A percentile compares a stretch with the other conserved stretches of the same genome.
Evolutionary conservation across 345 rosid genomes (phyloP).

Genomic region (Durio zibethinus): DNA sequence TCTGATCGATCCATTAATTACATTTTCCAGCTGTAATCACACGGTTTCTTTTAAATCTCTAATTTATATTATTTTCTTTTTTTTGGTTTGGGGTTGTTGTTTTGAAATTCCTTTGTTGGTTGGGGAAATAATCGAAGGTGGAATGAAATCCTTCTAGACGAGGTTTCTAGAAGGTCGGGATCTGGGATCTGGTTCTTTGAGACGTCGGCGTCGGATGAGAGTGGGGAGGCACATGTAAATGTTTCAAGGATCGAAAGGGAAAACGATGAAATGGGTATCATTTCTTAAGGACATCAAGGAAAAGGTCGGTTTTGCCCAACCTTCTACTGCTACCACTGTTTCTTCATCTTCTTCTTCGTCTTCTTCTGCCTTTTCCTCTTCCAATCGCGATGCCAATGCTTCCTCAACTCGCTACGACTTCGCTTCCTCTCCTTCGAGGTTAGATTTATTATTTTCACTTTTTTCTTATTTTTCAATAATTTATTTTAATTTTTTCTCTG

Average conservation of each 20-base stretch:
- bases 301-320: constrained; percentile 92
- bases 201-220: constrained; percentile 43
- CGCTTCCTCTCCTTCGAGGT: constrained; percentile 70
- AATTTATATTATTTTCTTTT: neutral
- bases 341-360: constrained; percentile 52
- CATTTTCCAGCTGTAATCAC: constrained; percentile 29
- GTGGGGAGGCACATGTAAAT: constrained; percentile 17
- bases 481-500: constrained; percentile 3
- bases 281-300: constrained; percentile 98
- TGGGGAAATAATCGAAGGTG: constrained; percentile 12
- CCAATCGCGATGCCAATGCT: constrained; percentile 39
- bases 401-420: constrained; percentile 37
- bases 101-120: constrained; percentile 8
- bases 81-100: neutral
- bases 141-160: constrained; percentile 36
- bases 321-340: constrained; percentile 43
- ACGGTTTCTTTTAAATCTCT: neutral
- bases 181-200: constrained; percentile 43
- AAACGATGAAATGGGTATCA: constrained; percentile 96
- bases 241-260: constrained; percentile 39
- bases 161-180: constrained; percentile 36
- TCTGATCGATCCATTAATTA: constrained; percentile 17
- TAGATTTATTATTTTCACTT: neutral
- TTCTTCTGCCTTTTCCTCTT: constrained; percentile 36
- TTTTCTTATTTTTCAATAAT: neutral